phyloP scores from a whole-genome alignment of 208 protist genomes.

The Trypanosoma scelopori region DNA sequence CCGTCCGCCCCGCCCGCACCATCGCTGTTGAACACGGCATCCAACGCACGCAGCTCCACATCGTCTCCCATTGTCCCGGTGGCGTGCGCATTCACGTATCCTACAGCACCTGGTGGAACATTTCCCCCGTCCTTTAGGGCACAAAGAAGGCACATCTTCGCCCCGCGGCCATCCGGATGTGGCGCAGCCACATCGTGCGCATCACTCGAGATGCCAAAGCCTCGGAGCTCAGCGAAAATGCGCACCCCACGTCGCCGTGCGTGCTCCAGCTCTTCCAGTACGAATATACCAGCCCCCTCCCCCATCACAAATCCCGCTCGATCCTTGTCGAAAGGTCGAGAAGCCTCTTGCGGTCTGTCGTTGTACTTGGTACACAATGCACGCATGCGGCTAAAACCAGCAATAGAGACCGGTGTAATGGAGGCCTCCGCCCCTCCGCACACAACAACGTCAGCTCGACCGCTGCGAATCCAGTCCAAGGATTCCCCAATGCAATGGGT shows the following conservation, averaged over 20 bases:
- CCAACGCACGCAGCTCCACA: slow-evolving; percentile 80
- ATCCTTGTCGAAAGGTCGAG: slow-evolving; percentile 93
- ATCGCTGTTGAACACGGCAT: slow-evolving; percentile 24
- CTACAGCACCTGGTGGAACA: slow-evolving; percentile 53
- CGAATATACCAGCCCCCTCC: slow-evolving; percentile 94
- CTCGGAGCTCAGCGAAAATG: slow-evolving; percentile 91
- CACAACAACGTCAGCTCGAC: slow-evolving; percentile 88
- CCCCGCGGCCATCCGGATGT: slow-evolving; percentile 85
- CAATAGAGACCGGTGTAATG: slow-evolving; percentile 91
- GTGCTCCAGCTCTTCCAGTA: slow-evolving; percentile 93
- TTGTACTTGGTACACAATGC: slow-evolving; percentile 95
- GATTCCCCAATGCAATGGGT: slow-evolving; percentile 96
- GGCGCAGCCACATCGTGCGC: slow-evolving; percentile 96
- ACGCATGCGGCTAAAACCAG: slow-evolving; percentile 92
- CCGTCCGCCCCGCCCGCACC: background rate
- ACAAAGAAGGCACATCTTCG: slow-evolving; percentile 69
- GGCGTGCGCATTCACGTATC: slow-evolving; percentile 98
- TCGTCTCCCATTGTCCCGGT: slow-evolving; percentile 97
- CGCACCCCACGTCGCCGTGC: slow-evolving; percentile 67
- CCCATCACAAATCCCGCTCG: slow-evolving; percentile 97
- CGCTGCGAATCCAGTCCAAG: slow-evolving; percentile 76
- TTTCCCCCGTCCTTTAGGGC: slow-evolving; percentile 75
- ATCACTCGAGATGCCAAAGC: slow-evolving; percentile 90
- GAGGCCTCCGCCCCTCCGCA: slow-evolving; percentile 94
- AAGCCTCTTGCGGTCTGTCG: slow-evolving; percentile 77